These are phyloP conservation scores for Metschnikowia kofuensis DNA, from an alignment of 805 yeast species.

Conservation along the genomic window DNA sequence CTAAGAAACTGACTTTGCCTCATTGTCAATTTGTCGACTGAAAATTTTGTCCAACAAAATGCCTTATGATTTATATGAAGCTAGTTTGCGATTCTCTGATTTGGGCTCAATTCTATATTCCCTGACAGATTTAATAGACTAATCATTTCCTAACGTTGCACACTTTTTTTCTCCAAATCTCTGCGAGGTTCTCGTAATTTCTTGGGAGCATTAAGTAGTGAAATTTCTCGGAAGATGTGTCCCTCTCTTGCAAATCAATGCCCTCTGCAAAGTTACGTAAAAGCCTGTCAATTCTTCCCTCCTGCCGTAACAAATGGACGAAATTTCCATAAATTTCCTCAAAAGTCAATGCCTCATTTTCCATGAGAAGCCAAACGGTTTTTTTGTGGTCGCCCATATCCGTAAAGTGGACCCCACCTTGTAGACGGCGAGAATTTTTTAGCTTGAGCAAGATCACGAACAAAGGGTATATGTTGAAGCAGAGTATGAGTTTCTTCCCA, in stretches of 20 bases:
- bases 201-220: conserved; percentile 19
- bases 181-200: conserved; percentile 7
- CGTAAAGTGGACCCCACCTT: conserved; percentile 48
- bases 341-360: conserved; percentile 38
- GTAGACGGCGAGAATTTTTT: conserved; percentile 69
- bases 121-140: conserved; percentile 1
- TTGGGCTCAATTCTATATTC: not conserved
- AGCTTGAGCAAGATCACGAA: conserved; percentile 76
- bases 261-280: conserved; percentile 17
- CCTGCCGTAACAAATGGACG: conserved; percentile 14
- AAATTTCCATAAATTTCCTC: conserved; percentile 35
- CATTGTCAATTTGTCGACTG: not conserved
- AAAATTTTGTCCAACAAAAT: not conserved
- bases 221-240: conserved; percentile 15
- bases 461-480: conserved; percentile 80
- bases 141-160: not conserved
- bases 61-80: too few relatives aligned
- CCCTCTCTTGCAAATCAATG: conserved; percentile 9
- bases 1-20: conserved; percentile 3
- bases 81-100: not conserved
- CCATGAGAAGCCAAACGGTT: conserved; percentile 28
- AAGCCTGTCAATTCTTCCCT: conserved; percentile 16
- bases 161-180: conserved; percentile 7
- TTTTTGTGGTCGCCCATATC: conserved; percentile 13
- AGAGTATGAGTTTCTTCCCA: conserved; percentile 58